Conservation (phyloP, 768 basidiomycete species). For the Tylopilus felleus region DNA sequence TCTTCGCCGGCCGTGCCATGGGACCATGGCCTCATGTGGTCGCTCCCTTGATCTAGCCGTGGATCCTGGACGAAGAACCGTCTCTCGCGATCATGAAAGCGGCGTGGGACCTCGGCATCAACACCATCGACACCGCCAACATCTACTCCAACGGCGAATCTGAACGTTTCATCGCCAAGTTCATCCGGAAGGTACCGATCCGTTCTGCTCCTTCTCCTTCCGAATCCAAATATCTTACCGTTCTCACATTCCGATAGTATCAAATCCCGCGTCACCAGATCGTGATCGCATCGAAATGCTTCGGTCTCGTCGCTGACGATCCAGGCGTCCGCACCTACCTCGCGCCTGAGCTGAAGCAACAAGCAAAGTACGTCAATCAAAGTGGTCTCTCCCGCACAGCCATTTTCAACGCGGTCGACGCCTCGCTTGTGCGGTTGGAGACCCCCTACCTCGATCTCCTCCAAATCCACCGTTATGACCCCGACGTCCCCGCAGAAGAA, state of each 20-base stretch:
- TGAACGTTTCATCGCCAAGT: conserved; percentile 36
- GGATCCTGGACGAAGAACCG: conserved; percentile 29
- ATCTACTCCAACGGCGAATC: conserved; percentile 36
- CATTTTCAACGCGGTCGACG: conserved; percentile 39
- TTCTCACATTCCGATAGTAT: conserved; percentile 19
- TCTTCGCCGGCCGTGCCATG: background rate
- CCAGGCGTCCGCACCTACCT: background rate
- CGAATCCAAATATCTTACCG: background rate
- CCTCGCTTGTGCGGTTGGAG: conserved; percentile 34
- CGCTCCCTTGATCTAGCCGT: conserved; percentile 11
- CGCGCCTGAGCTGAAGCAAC: background rate
- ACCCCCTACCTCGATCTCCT: conserved; percentile 40
- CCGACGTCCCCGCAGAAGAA: conserved; percentile 36
- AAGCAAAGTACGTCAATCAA: conserved; percentile 30
- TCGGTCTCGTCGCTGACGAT: conserved; percentile 12
- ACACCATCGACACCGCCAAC: conserved; percentile 40
- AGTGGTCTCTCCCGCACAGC: conserved; percentile 34
- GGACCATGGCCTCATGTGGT: background rate
- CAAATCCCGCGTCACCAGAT: conserved; percentile 33
- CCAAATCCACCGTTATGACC: conserved; percentile 45
- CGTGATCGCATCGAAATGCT: conserved; percentile 32
- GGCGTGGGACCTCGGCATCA: conserved; percentile 41
- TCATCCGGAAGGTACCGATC: conserved; percentile 31
- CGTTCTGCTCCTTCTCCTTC: background rate
- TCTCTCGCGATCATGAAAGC: conserved; percentile 34